These are phyloP conservation scores for Platanthera zijinensis DNA, from an alignment of 106 monocot species.

Conservation along the genomic window DNA sequence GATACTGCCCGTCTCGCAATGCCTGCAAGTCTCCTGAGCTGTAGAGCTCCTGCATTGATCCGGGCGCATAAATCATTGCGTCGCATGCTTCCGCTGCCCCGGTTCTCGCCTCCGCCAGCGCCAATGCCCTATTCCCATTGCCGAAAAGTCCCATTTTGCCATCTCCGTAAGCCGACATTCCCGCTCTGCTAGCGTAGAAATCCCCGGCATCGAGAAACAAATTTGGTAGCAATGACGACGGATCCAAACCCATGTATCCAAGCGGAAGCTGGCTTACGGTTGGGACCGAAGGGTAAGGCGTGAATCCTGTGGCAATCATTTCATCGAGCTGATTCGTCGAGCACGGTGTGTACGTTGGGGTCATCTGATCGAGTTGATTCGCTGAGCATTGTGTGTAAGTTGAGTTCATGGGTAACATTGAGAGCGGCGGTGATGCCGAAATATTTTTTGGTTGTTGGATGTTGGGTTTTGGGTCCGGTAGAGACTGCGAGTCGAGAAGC, in stretches of 20 bases:
- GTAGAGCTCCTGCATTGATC: constrained; percentile 25
- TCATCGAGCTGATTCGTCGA: neutral
- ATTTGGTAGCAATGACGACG: constrained; percentile 11
- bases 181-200: constrained; percentile 3
- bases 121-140: neutral
- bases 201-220: constrained; percentile 19
- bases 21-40: constrained; percentile 39
- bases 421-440: neutral
- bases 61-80: constrained; percentile 2
- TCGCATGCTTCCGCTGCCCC: neutral
- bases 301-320: neutral
- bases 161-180: neutral
- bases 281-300: neutral
- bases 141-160: neutral
- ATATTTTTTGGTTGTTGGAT: neutral
- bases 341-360: neutral
- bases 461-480: constrained; percentile 6
- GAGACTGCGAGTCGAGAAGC: constrained; percentile 24
- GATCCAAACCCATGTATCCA: neutral
- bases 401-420: neutral
- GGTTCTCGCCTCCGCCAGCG: neutral
- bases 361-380: neutral
- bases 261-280: constrained; percentile 4
- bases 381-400: neutral
- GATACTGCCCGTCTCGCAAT: constrained; percentile 25